Base-by-base conservation (phyloP, 2,329 filamentous ascomycete genomes). In the Ramularia endophylla region DNA sequence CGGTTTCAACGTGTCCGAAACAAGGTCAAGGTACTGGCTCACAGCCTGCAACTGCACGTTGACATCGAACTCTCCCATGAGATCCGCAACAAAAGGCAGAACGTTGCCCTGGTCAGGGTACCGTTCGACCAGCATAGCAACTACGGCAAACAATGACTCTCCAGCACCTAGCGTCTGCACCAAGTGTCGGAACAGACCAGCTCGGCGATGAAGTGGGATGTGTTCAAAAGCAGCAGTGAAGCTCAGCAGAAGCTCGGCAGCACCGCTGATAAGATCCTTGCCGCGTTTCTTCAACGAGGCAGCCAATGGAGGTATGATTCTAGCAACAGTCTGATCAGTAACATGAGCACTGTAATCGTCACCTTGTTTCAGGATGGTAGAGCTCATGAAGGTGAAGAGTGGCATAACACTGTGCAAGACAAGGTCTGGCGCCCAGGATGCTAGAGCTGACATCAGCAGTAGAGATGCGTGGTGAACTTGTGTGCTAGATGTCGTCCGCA, bases 381-480 rank as follows among this genome's bases (percentile, higher is more conserved):
- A 85, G 30, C 90, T 88, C 83, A 97, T 95, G 61, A 97, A 95
- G 0, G 92, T 97, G 67, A 98, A 98, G 38, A 98, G 90, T 9
- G 92, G 92, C 92, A 98, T 98, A 40, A 98, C 87, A 54, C 88
- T 95, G 66, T 98, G 90, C 43, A 98, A 74, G 3, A 98, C 87
- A 35, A 94, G 71, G 61, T 95, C 89, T 0, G 94, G 92, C 0
- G 87, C 87, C 52, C 89, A 85, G 28, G 83, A 83, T 16, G 92
- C 90, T 29, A 98, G 73, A 42, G 81, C 84, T 17, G 90, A 88
- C 43, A 97, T 86, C 18, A 98, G 72, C 7, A 97, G 77, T 11
- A 98, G 73, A 3, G 92, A 89, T 5, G 84, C 81, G 59, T 94
- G 95, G 61, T 97, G 94, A 5, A 98, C 88, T 50, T 95, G 87